A percentile compares a stretch with the other conserved stretches of the same genome.
Conservation (phyloP, 345 rosid species). For the Cardamine resedifolia region DNA sequence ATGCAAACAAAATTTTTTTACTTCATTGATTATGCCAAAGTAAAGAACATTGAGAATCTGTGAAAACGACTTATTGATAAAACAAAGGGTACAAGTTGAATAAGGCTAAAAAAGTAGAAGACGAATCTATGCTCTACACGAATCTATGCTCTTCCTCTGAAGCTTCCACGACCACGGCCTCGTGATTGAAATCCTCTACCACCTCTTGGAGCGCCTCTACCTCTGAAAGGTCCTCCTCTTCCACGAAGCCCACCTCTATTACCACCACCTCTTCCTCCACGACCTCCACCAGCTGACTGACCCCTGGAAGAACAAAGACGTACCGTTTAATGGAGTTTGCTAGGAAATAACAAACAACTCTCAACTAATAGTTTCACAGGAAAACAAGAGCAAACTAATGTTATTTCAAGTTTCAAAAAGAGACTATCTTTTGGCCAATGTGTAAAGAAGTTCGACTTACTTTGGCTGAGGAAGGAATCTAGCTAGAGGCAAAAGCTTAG, state of each 20-base stretch:
- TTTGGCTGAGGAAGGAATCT: slow-evolving; percentile 91
- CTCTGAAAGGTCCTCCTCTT: slow-evolving; percentile 56
- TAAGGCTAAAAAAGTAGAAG: not conserved
- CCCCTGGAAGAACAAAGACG: slow-evolving; percentile 46
- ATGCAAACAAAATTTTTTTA: too few relatives aligned
- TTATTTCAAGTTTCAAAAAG: not conserved
- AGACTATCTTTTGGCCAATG: not conserved
- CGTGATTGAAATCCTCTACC: slow-evolving; percentile 63
- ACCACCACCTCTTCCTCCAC: slow-evolving; percentile 49
- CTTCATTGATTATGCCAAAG: slow-evolving; percentile 10
- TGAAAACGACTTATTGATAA: too few relatives aligned
- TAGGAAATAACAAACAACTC: too few relatives aligned
- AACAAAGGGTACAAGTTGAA: slow-evolving; percentile 30
- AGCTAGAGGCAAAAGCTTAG: slow-evolving; percentile 79
- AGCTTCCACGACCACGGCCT: slow-evolving; percentile 81
- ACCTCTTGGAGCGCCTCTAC: slow-evolving; percentile 73
- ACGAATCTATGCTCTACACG: too few relatives aligned
- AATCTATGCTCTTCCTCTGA: slow-evolving; percentile 67
- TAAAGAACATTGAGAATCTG: not conserved
- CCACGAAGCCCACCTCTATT: slow-evolving; percentile 35
- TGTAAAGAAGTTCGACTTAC: slow-evolving; percentile 45
- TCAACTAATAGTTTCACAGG: not conserved
- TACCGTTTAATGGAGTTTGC: not conserved
- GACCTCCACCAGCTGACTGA: slow-evolving; percentile 42
- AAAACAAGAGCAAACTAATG: not conserved